A percentile compares a stretch with the other conserved stretches of the same genome.
These are phyloP conservation scores for Rosa hybrid DNA, from an alignment of 331 rosid species.

Conservation along the genomic window DNA sequence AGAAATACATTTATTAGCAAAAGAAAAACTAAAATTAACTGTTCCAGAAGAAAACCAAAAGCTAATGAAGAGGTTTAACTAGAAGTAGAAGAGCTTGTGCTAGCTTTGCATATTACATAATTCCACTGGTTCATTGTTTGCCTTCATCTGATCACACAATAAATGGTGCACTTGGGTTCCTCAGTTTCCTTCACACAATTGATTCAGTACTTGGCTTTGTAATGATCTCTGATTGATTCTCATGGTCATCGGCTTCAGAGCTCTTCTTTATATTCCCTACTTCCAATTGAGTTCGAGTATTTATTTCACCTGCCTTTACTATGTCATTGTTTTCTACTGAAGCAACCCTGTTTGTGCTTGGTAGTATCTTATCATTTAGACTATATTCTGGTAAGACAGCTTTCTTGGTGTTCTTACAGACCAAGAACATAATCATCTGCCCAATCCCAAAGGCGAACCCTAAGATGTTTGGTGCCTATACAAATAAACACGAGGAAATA, in stretches of 20 bases:
- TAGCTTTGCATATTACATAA: background rate
- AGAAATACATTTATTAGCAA: no score
- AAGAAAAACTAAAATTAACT: no score
- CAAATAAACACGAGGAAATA: background rate
- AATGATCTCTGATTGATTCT: background rate
- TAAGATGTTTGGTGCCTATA: conserved; percentile 37
- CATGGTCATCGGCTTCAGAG: background rate
- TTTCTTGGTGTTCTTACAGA: conserved; percentile 29
- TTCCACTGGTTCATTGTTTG: no score
- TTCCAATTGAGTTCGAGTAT: background rate
- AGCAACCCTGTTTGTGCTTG: background rate
- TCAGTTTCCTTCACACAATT: background rate
- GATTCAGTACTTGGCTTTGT: background rate
- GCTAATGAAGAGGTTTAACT: background rate
- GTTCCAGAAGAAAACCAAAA: background rate
- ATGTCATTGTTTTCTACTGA: background rate
- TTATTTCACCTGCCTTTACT: background rate
- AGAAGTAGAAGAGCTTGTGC: background rate
- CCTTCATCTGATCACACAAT: background rate
- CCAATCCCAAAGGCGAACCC: conserved; percentile 29
- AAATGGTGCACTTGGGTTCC: background rate
- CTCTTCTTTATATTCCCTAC: background rate
- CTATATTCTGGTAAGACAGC: conserved; percentile 17
- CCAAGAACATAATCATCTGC: background rate
- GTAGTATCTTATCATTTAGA: conserved; percentile 5